A percentile compares a stretch with the other conserved stretches of the same genome.
Conservation (phyloP, 2,329 filamentous ascomycete species). For the Gyromitra esculenta region DNA sequence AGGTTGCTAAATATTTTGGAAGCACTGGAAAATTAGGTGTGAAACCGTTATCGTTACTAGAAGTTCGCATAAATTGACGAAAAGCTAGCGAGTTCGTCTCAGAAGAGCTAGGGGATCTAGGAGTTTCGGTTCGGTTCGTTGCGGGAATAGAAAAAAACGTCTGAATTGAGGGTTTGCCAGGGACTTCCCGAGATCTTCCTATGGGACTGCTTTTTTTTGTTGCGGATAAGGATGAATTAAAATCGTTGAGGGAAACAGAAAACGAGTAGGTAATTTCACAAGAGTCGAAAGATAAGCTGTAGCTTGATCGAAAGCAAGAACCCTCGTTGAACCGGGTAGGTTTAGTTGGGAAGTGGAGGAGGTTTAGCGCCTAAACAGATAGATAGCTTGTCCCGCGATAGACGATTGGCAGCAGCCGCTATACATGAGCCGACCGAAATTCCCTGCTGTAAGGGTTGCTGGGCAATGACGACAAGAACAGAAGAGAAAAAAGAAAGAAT, state of each 20-base stretch:
- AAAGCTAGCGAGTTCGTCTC: slow-evolving; percentile 30
- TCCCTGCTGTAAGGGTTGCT: slow-evolving; percentile 38
- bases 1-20: slow-evolving; percentile 5
- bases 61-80: slow-evolving; percentile 42
- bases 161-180: slow-evolving; percentile 30
- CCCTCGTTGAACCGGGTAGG: slow-evolving; percentile 30
- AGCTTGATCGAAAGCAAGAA: slow-evolving; percentile 46
- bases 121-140: slow-evolving; percentile 12
- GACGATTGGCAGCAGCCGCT: slow-evolving; percentile 42
- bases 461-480: slow-evolving; percentile 49
- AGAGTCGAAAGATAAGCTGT: slow-evolving; percentile 48
- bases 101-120: slow-evolving; percentile 18
- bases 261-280: slow-evolving; percentile 36
- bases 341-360: slow-evolving; percentile 25
- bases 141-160: slow-evolving; percentile 8
- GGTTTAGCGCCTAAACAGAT: slow-evolving; percentile 41
- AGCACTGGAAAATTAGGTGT: slow-evolving; percentile 16
- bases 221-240: slow-evolving; percentile 37
- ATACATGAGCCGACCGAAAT: slow-evolving; percentile 38
- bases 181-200: slow-evolving; percentile 36
- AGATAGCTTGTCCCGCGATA: slow-evolving; percentile 45
- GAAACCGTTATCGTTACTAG: slow-evolving; percentile 17
- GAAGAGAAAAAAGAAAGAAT: slow-evolving; percentile 36
- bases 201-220: slow-evolving; percentile 30
- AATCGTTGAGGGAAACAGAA: slow-evolving; percentile 12